A percentile compares a stretch with the other conserved stretches of the same genome.
Evolutionary conservation across 2,329 filamentous ascomycete genomes (phyloP).

Genomic region (Colletotrichum echinochloae): DNA sequence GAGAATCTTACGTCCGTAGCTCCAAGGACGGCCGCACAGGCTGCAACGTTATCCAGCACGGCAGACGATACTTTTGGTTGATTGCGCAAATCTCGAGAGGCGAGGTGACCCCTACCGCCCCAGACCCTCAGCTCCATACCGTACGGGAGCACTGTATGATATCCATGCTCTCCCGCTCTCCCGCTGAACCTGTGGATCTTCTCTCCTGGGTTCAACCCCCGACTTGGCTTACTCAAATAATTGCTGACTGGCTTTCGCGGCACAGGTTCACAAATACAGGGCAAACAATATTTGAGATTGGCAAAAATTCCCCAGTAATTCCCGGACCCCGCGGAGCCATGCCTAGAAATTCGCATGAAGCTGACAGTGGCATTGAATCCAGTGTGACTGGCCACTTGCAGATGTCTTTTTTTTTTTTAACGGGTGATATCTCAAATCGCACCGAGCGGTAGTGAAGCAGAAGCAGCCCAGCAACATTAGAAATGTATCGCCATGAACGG

Average conservation of each 20-base stretch:
- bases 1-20: constrained; percentile 35
- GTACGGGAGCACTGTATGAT: constrained; percentile 37
- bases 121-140: constrained; percentile 25
- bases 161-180: constrained; percentile 39
- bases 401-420: background rate
- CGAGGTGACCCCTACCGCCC: constrained; percentile 31
- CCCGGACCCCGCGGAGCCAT: constrained; percentile 9
- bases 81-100: constrained; percentile 28
- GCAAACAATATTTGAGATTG: constrained; percentile 4
- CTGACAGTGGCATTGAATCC: constrained; percentile 24
- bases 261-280: constrained; percentile 22
- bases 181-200: constrained; percentile 38
- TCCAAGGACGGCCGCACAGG: constrained; percentile 12
- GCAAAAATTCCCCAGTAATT: background rate
- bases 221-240: constrained; percentile 24
- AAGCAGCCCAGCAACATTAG: constrained; percentile 3
- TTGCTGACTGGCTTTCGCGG: constrained; percentile 6
- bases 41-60: constrained; percentile 19
- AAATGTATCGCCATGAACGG: constrained; percentile 12
- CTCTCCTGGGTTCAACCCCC: constrained; percentile 28
- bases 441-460: background rate
- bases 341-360: constrained; percentile 27
- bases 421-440: constrained; percentile 12
- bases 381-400: constrained; percentile 15
- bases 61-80: constrained; percentile 23